phyloP scores from a whole-genome alignment of 2,329 filamentous ascomycete genomes.

The Penicillium aurantiogriseum region DNA sequence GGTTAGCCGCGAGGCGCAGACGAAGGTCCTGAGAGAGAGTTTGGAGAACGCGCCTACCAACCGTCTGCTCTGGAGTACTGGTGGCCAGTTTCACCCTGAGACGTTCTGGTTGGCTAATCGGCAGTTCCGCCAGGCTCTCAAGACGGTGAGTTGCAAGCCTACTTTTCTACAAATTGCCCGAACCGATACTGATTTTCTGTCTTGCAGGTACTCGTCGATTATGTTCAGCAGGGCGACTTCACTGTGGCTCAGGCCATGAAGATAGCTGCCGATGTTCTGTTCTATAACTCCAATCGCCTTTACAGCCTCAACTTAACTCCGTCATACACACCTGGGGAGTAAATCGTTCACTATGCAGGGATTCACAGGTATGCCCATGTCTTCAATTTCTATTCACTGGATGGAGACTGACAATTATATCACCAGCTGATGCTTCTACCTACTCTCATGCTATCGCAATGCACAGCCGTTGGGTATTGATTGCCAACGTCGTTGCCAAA shows the following conservation, averaged over 20 bases:
- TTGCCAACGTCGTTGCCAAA: slow-evolving; percentile 25
- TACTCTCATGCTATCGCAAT: neutral
- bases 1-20: slow-evolving; percentile 73
- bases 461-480: slow-evolving; percentile 42
- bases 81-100: slow-evolving; percentile 77
- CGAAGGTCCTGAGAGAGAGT: slow-evolving; percentile 66
- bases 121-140: slow-evolving; percentile 69
- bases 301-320: slow-evolving; percentile 59
- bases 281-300: slow-evolving; percentile 72
- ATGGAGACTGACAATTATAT: neutral
- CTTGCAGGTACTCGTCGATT: slow-evolving; percentile 61
- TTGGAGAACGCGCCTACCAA: slow-evolving; percentile 72
- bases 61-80: slow-evolving; percentile 77
- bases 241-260: slow-evolving; percentile 61
- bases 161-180: too few species aligned
- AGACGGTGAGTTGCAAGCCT: slow-evolving; percentile 52
- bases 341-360: neutral
- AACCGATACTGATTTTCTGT: neutral
- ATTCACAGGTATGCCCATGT: slow-evolving; percentile 47
- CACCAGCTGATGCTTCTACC: neutral
- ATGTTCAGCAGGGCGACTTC: slow-evolving; percentile 63
- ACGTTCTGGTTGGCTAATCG: slow-evolving; percentile 70
- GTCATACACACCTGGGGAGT: slow-evolving; percentile 15
- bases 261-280: slow-evolving; percentile 67
- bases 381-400: rapidly evolving